phyloP scores from a whole-genome alignment of 148 eudicot species.

The Cornus suecica region DNA sequence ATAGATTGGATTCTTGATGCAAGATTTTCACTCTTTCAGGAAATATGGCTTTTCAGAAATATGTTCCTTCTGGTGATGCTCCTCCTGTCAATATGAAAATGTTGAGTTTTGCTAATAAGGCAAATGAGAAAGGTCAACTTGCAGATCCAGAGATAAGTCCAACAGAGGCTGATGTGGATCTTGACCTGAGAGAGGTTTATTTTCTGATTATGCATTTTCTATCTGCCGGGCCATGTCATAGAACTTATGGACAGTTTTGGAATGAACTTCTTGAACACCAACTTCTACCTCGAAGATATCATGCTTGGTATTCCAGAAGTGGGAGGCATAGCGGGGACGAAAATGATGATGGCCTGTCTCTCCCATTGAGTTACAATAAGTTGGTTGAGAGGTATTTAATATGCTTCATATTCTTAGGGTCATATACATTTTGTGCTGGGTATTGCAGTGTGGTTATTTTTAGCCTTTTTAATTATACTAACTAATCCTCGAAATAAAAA shows the following conservation, averaged over 20 bases:
- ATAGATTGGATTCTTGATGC: not conserved
- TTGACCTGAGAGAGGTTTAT: slow-evolving; percentile 84
- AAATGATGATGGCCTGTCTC: slow-evolving; percentile 84
- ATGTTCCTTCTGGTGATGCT: slow-evolving; percentile 43
- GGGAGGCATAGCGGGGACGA: slow-evolving; percentile 79
- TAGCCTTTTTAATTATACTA: not conserved
- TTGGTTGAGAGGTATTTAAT: slow-evolving; percentile 70
- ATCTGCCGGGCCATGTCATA: slow-evolving; percentile 92
- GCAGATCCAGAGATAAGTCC: slow-evolving; percentile 32
- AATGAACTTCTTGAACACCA: slow-evolving; percentile 98
- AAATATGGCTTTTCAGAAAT: slow-evolving; percentile 78
- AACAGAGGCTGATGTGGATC: slow-evolving; percentile 58
- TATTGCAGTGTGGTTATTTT: not conserved
- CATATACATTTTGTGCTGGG: not conserved
- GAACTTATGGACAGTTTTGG: slow-evolving; percentile 98
- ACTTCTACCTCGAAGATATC: slow-evolving; percentile 93
- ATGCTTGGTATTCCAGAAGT: slow-evolving; percentile 93
- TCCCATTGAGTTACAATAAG: slow-evolving; percentile 84
- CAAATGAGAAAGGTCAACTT: slow-evolving; percentile 44
- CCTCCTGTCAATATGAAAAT: slow-evolving; percentile 51
- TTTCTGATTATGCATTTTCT: slow-evolving; percentile 97
- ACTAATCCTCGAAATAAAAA: no score
- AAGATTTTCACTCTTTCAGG: slow-evolving; percentile 34
- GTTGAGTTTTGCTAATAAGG: slow-evolving; percentile 56
- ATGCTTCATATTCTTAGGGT: slow-evolving; percentile 11